A percentile compares a stretch with the other conserved stretches of the same genome.
These are phyloP conservation scores for Carpinus viminea DNA, from an alignment of 306 rosid genomes.

Conservation along the genomic window DNA sequence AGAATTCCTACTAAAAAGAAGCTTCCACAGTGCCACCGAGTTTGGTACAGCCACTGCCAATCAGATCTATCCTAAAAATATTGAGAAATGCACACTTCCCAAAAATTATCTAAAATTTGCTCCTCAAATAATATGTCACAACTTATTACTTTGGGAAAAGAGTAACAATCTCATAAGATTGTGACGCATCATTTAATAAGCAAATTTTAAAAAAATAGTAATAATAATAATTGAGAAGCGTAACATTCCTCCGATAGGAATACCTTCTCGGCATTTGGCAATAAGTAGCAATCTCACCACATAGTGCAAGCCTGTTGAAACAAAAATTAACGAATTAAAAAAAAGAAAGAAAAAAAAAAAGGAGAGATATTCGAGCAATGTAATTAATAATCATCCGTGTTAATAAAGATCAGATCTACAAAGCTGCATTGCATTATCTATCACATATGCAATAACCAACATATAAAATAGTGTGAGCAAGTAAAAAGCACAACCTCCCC, in stretches of 20 bases:
- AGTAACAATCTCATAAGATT: too few species aligned
- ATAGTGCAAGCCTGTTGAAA: conserved; percentile 43
- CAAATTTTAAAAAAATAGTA: too few species aligned
- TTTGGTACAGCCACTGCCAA: conserved; percentile 29
- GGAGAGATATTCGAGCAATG: neutral
- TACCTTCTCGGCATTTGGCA: conserved; percentile 30
- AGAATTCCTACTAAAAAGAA: conserved; percentile 21
- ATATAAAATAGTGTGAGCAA: neutral
- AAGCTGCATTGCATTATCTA: neutral
- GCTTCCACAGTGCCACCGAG: conserved; percentile 37
- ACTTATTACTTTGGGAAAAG: too few species aligned
- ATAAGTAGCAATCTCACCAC: conserved; percentile 32
- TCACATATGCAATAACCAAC: neutral
- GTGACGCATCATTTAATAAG: too few species aligned
- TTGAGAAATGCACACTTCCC: neutral
- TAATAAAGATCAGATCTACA: neutral
- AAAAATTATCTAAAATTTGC: too few species aligned
- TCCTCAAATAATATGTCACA: too few species aligned
- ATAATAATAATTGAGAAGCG: too few species aligned
- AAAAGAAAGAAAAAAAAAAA: conserved; percentile 22
- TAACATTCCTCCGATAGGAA: conserved; percentile 6
- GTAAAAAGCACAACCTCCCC: neutral
- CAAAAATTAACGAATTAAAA: conserved; percentile 23
- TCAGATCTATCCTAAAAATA: conserved; percentile 24
- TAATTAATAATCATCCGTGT: neutral